Base-by-base conservation (phyloP, 2,329 filamentous ascomycete species). In the Paraphaeosphaeria minitans region DNA sequence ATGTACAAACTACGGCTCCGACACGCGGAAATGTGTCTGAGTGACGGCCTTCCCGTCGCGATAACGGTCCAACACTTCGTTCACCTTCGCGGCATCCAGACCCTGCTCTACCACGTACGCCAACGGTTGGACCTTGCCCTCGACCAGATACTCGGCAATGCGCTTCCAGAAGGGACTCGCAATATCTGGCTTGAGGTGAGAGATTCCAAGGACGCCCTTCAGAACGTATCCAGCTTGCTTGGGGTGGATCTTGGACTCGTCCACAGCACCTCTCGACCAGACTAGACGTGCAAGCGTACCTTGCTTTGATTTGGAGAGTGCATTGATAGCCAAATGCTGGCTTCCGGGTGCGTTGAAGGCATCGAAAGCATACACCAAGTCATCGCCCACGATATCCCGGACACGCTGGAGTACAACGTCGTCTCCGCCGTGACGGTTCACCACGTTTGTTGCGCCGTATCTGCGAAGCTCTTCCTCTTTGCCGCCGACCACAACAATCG, bases 381-480 rank as follows among this genome's bases (percentile, higher is more conserved):
- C 76, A 58, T 80, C 78, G 3, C 75, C 75, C 1, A 78, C 76
- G 7, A 79, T 62, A 1, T 60, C 67, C 0, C 72, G 70, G 54
- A 80, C 74, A n/a, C 72, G 66, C 0, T 55, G 58, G 0, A 68
- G 60, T 2, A 79, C 65, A 3, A 71, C 69, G 10, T 77, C 71
- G 33, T 73, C 35, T 7, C 62, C 60, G 1, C 65, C 72, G 53
- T 79, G 72, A 4, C 79, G 77, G 53, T 79, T 75, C n/a, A 80
- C 59, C 1, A 81, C 70, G 60, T 80, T 72, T 1, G 78, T 80
- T 0, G 80, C 80, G 1, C 79, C 79, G 19, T 66, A 70, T 8
- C 35, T 54, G 43, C 67, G 73, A 29, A 81, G 60, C 54, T 75
- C 68, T 5, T 56, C 59, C 22, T 72, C 71, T 10, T 70, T 58